Conservation (phyloP, 345 rosid species). For the Gossypium herbaceum region DNA sequence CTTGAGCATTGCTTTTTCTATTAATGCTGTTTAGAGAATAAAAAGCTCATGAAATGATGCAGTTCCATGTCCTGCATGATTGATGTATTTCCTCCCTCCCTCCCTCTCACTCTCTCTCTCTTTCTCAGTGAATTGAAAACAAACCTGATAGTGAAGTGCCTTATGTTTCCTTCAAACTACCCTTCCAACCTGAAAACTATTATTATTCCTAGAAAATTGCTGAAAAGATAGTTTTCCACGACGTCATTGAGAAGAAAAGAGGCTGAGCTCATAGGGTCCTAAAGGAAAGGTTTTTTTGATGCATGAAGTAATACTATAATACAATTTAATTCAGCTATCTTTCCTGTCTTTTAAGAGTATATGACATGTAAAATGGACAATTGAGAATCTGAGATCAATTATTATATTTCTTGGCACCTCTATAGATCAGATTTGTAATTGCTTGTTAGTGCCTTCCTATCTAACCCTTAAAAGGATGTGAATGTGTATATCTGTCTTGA, state of each 20-base stretch:
- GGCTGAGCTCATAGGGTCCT: neutral
- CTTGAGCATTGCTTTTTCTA: constrained; percentile 2
- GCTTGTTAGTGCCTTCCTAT: neutral
- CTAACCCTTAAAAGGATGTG: constrained; percentile 6
- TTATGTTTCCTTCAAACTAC: neutral
- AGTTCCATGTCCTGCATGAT: neutral
- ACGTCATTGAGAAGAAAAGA: neutral
- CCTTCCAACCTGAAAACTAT: neutral
- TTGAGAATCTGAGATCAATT: neutral
- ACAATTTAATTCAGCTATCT: neutral
- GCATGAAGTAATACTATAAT: neutral
- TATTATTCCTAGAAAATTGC: neutral
- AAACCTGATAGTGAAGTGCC: neutral
- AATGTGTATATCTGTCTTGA: constrained; percentile 14
- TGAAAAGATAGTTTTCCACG: neutral
- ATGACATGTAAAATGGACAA: neutral
- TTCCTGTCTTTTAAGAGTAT: neutral
- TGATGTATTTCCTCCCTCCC: neutral
- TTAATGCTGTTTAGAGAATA: neutral
- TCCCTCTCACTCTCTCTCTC: neutral
- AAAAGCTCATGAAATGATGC: neutral
- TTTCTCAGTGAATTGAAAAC: neutral
- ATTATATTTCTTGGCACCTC: neutral
- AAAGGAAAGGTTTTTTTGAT: neutral
- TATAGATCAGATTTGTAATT: neutral